Evolutionary conservation across 2,329 filamentous ascomycete genomes (phyloP), one percentile per base, ranked within the genome.

Genomic region (Onygenales sp.): DNA sequence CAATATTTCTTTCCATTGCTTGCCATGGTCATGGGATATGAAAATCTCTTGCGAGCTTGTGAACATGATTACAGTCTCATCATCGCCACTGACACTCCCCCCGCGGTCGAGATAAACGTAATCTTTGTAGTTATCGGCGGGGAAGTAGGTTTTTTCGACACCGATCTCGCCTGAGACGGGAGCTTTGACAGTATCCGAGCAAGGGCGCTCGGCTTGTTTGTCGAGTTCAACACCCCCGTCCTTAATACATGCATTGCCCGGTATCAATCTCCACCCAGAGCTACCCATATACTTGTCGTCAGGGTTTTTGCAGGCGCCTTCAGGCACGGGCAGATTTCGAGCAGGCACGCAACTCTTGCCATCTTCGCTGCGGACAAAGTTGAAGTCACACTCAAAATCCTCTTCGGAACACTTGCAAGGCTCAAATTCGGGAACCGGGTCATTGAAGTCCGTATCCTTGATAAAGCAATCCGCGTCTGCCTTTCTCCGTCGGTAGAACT

Each of bases 331-430:
- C 43, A 95, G 68, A 2, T 80, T 74, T 0, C 81, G 83, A 31
- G 77, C 80, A 6, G 80, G 78, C 27, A 83, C 76, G 66, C 93
- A 97, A 57, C 85, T 78, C 49, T 80, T 81, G 51, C 80, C 77
- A 57, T 92, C 82, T 3, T 81, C 75, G 37, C 77, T 77, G 61
- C 81, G 81, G 55, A 83, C 74, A 66, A 95, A 97, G 68, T 95
- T 94, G 76, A 87, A 95, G 66, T 97, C 92, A 67, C 93, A 98
- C 71, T 98, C 93, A 67, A 95, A 98, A 68, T 98, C 94, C 36
- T 77, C 75, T 54, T 86, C 82, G 0, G 84, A 83, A 70, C 93
- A 98, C 42, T 88, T 82, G 74, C 93, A 98, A 46, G 82, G 71
- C 61, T 88, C 82, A 32, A 81, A 85, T 56, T 84, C 75, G 1